Conservation (phyloP, 306 rosid species). For the Adenanthera pavonina region DNA sequence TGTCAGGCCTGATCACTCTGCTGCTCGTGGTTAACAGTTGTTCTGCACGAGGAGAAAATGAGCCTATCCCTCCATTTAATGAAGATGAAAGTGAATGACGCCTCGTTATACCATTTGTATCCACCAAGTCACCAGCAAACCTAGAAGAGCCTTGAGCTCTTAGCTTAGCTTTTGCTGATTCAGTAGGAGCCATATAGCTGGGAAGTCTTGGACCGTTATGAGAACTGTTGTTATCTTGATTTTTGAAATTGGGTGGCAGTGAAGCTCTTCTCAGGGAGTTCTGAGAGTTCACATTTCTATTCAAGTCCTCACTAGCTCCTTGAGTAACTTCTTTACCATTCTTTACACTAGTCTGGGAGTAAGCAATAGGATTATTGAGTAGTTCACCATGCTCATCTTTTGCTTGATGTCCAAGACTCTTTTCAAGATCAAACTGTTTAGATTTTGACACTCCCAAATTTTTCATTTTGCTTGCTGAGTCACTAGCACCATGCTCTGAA, state of each 20-base stretch:
- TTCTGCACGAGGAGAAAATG: constrained; percentile 52
- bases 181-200: constrained; percentile 71
- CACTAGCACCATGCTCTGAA: constrained; percentile 37
- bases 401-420: constrained; percentile 35
- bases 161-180: constrained; percentile 71
- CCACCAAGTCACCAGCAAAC: constrained; percentile 47
- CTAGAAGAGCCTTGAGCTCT: constrained; percentile 55
- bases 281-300: constrained; percentile 36
- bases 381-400: constrained; percentile 34
- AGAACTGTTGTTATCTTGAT: constrained; percentile 46
- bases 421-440: constrained; percentile 34
- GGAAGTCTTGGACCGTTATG: constrained; percentile 56
- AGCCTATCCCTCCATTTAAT: constrained; percentile 47
- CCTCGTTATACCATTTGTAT: constrained; percentile 47
- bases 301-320: constrained; percentile 43
- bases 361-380: constrained; percentile 22
- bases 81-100: constrained; percentile 62
- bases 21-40: constrained; percentile 38
- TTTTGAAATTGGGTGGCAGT: constrained; percentile 51
- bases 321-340: constrained; percentile 39
- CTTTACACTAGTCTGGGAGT: constrained; percentile 28
- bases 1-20: constrained; percentile 46
- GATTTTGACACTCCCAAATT: constrained; percentile 35
- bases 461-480: constrained; percentile 47
- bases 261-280: constrained; percentile 57